Conservation (phyloP, 2,329 filamentous ascomycete species). For the Daldinia sp. region DNA sequence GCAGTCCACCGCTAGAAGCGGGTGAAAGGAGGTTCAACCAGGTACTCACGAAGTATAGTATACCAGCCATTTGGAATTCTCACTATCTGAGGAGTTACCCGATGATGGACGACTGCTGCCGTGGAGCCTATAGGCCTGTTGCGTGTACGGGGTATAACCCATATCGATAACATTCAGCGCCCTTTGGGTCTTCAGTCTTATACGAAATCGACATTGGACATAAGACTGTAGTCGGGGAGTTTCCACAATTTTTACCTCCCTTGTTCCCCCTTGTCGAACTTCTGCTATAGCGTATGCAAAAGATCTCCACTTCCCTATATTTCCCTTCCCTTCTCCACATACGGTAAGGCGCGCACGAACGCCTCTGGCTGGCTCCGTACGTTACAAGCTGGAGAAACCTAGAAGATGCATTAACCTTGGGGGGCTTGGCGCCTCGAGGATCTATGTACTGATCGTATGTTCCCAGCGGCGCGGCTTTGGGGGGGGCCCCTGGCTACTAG, state of each 20-base stretch:
- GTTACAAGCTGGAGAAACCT: constrained; percentile 21
- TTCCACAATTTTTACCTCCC: constrained; percentile 15
- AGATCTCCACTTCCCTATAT: constrained; percentile 19
- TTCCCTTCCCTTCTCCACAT: constrained; percentile 26
- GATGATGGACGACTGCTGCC: constrained; percentile 5
- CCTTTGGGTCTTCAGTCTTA: constrained; percentile 1
- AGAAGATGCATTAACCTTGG: constrained; percentile 15
- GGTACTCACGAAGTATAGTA: constrained; percentile 58
- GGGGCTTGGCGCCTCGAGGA: constrained; percentile 21
- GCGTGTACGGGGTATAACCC: constrained; percentile 11
- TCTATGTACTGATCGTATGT: constrained; percentile 1
- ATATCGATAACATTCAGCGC: neutral
- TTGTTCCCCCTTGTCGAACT: constrained; percentile 5
- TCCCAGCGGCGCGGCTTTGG: constrained; percentile 30
- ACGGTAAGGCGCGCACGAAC: neutral
- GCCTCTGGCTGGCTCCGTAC: neutral
- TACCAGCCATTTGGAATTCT: constrained; percentile 53
- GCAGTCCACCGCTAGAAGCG: neutral
- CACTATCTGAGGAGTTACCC: constrained; percentile 20
- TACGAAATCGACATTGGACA: constrained; percentile 15
- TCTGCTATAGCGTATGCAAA: constrained; percentile 6
- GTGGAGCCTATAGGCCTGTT: constrained; percentile 8
- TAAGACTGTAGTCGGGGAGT: constrained; percentile 13
- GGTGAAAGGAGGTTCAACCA: constrained; percentile 26
- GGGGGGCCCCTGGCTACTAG: constrained; percentile 12